phyloP scores from a whole-genome alignment of 2,329 filamentous ascomycete genomes.

The Didymella keratinophila region DNA sequence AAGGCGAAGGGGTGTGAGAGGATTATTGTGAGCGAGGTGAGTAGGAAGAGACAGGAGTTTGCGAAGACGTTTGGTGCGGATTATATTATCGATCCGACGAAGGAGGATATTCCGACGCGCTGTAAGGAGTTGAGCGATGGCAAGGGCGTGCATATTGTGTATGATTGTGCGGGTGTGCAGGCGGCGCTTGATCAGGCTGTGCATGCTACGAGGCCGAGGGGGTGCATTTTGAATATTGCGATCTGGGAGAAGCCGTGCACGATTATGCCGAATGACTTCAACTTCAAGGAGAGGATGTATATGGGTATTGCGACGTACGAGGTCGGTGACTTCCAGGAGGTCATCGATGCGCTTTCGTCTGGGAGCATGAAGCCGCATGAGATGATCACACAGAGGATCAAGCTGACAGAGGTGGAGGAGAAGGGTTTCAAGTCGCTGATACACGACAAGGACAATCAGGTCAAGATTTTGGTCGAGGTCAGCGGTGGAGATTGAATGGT shows the following conservation, averaged over 20 bases:
- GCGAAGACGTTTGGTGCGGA: constrained; percentile 61
- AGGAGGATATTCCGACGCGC: constrained; percentile 56
- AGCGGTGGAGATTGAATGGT: constrained; percentile 32
- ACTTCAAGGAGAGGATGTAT: constrained; percentile 62
- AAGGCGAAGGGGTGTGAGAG: constrained; percentile 44
- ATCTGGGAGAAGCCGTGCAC: constrained; percentile 63
- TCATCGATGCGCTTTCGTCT: constrained; percentile 55
- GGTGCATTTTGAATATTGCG: constrained; percentile 63
- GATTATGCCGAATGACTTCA: constrained; percentile 59
- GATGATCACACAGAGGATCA: constrained; percentile 61
- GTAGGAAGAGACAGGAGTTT: constrained; percentile 57
- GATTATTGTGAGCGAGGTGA: constrained; percentile 64
- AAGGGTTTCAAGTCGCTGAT: constrained; percentile 58
- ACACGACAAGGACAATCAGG: constrained; percentile 59
- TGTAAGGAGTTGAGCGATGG: constrained; percentile 55
- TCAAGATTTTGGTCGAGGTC: constrained; percentile 58
- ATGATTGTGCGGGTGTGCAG: constrained; percentile 63
- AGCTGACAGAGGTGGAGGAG: constrained; percentile 56
- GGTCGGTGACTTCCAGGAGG: constrained; percentile 59
- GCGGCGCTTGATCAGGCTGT: constrained; percentile 59
- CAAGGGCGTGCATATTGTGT: constrained; percentile 60
- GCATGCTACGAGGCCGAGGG: constrained; percentile 58
- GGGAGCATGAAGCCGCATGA: constrained; percentile 54
- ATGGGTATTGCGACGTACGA: constrained; percentile 62
- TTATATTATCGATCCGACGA: constrained; percentile 60